Evolutionary conservation across 257 asterid genomes (phyloP).

Genomic region (Scutellaria galericulata): DNA sequence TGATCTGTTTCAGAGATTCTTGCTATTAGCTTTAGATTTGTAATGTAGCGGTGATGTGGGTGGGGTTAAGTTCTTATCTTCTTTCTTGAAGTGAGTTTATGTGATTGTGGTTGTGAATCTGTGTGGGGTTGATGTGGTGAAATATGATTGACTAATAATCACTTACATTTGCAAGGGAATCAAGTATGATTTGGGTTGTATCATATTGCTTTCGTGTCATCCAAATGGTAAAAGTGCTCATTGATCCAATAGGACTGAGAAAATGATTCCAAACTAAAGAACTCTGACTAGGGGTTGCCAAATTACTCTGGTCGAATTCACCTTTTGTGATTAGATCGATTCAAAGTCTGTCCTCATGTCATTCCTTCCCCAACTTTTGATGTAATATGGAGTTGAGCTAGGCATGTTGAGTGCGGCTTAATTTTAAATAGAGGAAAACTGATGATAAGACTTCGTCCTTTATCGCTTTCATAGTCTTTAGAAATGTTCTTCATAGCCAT

Average conservation of each 20-base stretch:
- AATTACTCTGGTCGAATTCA: background rate
- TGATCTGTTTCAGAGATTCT: slow-evolving; percentile 30
- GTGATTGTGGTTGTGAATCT: background rate
- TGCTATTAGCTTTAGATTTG: slow-evolving; percentile 3
- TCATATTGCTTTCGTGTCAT: background rate
- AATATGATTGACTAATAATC: slow-evolving; percentile 13
- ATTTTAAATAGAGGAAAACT: no score
- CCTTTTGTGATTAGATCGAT: background rate
- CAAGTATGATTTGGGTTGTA: background rate
- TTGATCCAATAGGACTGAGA: background rate
- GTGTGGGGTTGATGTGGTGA: background rate
- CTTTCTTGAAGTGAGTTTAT: background rate
- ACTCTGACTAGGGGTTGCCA: background rate
- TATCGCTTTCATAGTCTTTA: no score
- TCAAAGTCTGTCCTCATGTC: background rate
- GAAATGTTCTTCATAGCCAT: background rate
- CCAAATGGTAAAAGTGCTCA: background rate
- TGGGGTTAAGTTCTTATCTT: background rate
- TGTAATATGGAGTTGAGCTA: background rate
- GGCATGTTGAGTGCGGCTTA: background rate
- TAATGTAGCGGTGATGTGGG: background rate
- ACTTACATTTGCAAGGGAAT: background rate
- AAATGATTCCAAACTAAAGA: background rate
- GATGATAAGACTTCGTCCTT: no score
- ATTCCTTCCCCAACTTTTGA: background rate